Conservation (phyloP, 208 protist species). For the Herpetomonas samuelpessoai region DNA sequence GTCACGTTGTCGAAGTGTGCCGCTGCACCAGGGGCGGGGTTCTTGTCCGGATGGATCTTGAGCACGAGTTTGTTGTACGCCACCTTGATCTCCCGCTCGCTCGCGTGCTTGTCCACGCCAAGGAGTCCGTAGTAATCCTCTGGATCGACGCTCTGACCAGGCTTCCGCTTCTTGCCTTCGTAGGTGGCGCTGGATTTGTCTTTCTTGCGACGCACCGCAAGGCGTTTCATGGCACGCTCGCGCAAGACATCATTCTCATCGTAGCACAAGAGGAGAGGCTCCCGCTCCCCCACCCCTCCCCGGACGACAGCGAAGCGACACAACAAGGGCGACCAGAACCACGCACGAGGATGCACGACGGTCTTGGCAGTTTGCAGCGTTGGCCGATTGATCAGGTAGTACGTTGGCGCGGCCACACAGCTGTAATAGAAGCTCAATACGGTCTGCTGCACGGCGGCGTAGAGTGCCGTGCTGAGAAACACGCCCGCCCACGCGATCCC, state of each 20-base stretch:
- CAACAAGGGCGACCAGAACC: slow-evolving; percentile 28
- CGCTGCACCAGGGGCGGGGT: slow-evolving; percentile 75
- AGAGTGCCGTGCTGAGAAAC: slow-evolving; percentile 56
- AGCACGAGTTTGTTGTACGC: slow-evolving; percentile 86
- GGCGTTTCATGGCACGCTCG: slow-evolving; percentile 41
- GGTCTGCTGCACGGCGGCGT: slow-evolving; percentile 74
- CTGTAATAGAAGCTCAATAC: slow-evolving; percentile 45
- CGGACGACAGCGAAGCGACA: slow-evolving; percentile 42
- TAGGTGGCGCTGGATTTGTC: slow-evolving; percentile 23
- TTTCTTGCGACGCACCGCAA: slow-evolving; percentile 23
- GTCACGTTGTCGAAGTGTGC: slow-evolving; percentile 90
- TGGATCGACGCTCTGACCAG: slow-evolving; percentile 14
- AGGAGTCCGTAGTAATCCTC: slow-evolving; percentile 81
- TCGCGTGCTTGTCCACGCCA: slow-evolving; percentile 55
- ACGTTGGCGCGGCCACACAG: slow-evolving; percentile 29
- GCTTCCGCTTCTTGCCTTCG: slow-evolving; percentile 12
- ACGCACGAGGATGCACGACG: slow-evolving; percentile 15
- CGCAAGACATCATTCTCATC: slow-evolving; percentile 23
- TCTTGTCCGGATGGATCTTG: slow-evolving; percentile 89
- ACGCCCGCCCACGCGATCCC: slow-evolving; percentile 50
- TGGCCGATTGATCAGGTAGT: slow-evolving; percentile 38
- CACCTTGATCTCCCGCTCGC: slow-evolving; percentile 74
- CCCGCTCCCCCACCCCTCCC: slow-evolving; percentile 14
- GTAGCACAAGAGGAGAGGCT: slow-evolving; percentile 38
- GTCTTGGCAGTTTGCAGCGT: neutral